phyloP scores from a whole-genome alignment of 495 filamentous ascomycete species.

The Acidiella bohemica region DNA sequence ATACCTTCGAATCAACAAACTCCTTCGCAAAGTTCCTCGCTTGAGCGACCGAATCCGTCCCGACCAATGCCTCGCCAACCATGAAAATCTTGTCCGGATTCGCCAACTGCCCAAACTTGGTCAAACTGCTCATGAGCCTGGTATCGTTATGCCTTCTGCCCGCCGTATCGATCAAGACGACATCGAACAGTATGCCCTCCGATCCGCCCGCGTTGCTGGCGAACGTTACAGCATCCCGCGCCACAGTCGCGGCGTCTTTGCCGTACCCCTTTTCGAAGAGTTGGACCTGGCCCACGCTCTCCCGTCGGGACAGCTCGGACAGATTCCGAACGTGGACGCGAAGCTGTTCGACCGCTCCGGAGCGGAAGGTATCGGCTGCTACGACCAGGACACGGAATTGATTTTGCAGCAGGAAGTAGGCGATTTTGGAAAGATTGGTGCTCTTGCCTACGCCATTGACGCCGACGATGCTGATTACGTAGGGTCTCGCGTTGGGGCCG shows the following conservation, averaged over 20 bases:
- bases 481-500: conserved; percentile 54
- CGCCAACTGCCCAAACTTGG: conserved; percentile 94
- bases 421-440: conserved; percentile 91
- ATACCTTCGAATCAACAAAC: conserved; percentile 42
- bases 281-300: conserved; percentile 74
- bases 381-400: conserved; percentile 90
- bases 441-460: conserved; percentile 98
- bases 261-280: conserved; percentile 95
- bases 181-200: conserved; percentile 46
- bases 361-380: conserved; percentile 94
- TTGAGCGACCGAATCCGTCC: conserved; percentile 86
- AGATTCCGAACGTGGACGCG: conserved; percentile 87
- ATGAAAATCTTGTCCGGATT: conserved; percentile 96
- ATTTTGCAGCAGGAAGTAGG: conserved; percentile 94
- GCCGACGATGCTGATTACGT: conserved; percentile 94
- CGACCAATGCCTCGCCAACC: conserved; percentile 95
- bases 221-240: conserved; percentile 77
- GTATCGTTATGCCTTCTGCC: conserved; percentile 91
- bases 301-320: conserved; percentile 66
- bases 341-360: conserved; percentile 91
- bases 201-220: conserved; percentile 37
- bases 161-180: conserved; percentile 93
- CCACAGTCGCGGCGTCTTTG: conserved; percentile 90
- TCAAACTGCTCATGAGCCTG: conserved; percentile 82
- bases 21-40: conserved; percentile 88